Conservation (phyloP, 2,329 filamentous ascomycete genomes). For the Verticillium isaacii region DNA sequence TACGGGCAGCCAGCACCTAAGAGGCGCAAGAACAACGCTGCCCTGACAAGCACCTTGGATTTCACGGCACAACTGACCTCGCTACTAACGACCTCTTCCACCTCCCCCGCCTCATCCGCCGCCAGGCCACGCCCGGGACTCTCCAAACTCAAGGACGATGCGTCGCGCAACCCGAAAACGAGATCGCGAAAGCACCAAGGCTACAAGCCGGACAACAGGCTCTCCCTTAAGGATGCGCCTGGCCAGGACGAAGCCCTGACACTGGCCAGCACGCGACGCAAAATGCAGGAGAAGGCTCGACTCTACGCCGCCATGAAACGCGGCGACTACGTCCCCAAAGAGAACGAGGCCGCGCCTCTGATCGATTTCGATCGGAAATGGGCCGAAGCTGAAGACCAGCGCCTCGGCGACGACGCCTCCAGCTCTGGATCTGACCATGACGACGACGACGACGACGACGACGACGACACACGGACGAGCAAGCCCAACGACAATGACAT, state of each 20-base stretch:
- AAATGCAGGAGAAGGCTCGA: slow-evolving; percentile 86
- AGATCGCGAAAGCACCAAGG: slow-evolving; percentile 38
- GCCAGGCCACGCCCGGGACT: slow-evolving; percentile 45
- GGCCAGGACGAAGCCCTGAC: slow-evolving; percentile 62
- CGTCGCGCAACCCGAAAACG: slow-evolving; percentile 32
- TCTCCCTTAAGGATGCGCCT: slow-evolving; percentile 45
- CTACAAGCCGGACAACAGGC: slow-evolving; percentile 31
- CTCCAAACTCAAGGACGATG: slow-evolving; percentile 50
- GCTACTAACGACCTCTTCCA: slow-evolving; percentile 57
- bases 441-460: slow-evolving; percentile 27
- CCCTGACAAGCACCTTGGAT: slow-evolving; percentile 68
- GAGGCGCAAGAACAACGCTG: slow-evolving; percentile 63
- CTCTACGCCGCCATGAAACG: slow-evolving; percentile 87
- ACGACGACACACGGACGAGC: slow-evolving; percentile 16
- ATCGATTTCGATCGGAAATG: slow-evolving; percentile 97
- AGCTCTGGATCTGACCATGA: slow-evolving; percentile 30
- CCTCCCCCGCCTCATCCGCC: slow-evolving; percentile 35
- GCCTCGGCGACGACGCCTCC: slow-evolving; percentile 53
- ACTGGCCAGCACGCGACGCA: slow-evolving; percentile 66
- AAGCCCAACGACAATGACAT: slow-evolving; percentile 48
- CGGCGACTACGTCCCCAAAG: slow-evolving; percentile 71
- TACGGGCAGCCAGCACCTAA: slow-evolving; percentile 74
- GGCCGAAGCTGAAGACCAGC: slow-evolving; percentile 63
- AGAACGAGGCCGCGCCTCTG: slow-evolving; percentile 61
- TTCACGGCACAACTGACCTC: slow-evolving; percentile 87